Evolutionary conservation across 2,329 filamentous ascomycete species (phyloP), one percentile per base, ranked within the genome.

Genomic region (Penicillium sp.): DNA sequence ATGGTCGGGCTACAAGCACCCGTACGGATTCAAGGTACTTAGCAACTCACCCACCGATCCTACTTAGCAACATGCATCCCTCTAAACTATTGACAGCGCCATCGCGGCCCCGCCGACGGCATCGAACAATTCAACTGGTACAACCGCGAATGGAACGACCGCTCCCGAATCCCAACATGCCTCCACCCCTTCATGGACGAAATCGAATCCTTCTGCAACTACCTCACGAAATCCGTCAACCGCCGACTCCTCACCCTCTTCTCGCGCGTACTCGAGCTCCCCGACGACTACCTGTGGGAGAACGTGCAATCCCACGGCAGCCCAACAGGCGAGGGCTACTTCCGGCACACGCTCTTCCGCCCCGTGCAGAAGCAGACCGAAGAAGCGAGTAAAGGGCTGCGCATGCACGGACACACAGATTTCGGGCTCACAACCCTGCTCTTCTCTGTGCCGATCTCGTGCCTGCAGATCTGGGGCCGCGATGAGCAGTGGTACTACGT

Each of bases 91-190:
- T 26, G n/a, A 44, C 57, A 81, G 77, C 79, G 81, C 50, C 70
- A 79, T 45, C 76, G 74, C 2, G 81, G 79, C 1, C 67, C 74
- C 13, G 69, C 76, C 17, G 83, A 84, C 66, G 82, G 82, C 3
- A 84, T 84, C 58, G 83, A 85, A 64, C 83, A 85, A 62, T 85
- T 84, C 71, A 85, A 85, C 71, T 84, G 79, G 78, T 85, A 84
- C 72, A 78, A 75, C 26, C 70, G 69, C 1, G 81, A 84, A 51
- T 84, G 79, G 77, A 71, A 79, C 62, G 72, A 80, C 60, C 64
- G 72, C 23, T 69, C 76, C 52, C 71, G 79, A 7, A 72, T 78
- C 0, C 83, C 83, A 1, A 75, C 63, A n/a, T 84, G 82, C 54
- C 69, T 83, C 1, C 75, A 78, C 58, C 81, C 82, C 0, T 82